These are phyloP conservation scores for Lenwebbia sp. DNA, from an alignment of 345 rosid genomes.

Conservation along the genomic window DNA sequence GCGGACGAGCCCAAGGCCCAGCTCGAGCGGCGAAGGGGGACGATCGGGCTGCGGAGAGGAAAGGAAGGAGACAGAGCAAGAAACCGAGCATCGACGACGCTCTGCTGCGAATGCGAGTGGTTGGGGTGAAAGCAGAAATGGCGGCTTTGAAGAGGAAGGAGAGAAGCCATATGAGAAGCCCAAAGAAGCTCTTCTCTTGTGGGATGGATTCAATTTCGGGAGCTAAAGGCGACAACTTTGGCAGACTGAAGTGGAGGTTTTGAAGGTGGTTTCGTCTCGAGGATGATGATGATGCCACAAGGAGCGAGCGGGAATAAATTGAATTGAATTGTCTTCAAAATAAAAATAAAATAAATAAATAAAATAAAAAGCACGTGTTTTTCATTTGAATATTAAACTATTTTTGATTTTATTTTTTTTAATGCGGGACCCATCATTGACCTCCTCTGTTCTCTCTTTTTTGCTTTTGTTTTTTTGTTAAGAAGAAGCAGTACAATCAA, in stretches of 20 bases:
- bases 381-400: too few species aligned
- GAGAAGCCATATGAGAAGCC: slow-evolving; percentile 54
- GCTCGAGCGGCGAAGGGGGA: slow-evolving; percentile 23
- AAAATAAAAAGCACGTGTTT: too few species aligned
- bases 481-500: background rate
- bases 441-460: background rate
- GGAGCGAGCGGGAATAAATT: background rate
- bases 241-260: background rate
- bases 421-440: background rate
- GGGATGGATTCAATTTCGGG: slow-evolving; percentile 22
- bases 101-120: background rate
- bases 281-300: background rate
- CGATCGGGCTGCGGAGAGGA: slow-evolving; percentile 28
- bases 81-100: slow-evolving; percentile 1
- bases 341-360: too few species aligned
- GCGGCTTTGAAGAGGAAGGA: slow-evolving; percentile 40
- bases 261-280: background rate
- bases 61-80: slow-evolving; percentile 19
- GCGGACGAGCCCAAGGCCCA: slow-evolving; percentile 21
- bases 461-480: background rate
- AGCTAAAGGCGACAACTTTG: background rate
- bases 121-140: slow-evolving; percentile 7
- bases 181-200: slow-evolving; percentile 34
- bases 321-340: too few species aligned
- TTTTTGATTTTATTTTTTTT: too few species aligned